Conservation (phyloP, 345 rosid species). For the Microthlaspi erraticum region DNA sequence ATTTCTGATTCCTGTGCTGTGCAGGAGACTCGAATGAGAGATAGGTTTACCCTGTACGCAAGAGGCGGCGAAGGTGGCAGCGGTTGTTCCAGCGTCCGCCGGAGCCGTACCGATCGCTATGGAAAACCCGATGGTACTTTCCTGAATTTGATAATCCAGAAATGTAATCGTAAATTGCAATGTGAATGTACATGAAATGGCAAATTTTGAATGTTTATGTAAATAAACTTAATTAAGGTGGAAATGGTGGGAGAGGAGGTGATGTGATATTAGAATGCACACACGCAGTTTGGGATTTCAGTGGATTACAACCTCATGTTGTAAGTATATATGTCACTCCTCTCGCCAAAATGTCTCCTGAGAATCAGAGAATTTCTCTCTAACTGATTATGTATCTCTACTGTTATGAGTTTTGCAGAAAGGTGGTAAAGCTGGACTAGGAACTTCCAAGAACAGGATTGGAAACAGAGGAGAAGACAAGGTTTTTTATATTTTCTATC, state of each 20-base stretch:
- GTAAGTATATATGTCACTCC: slow-evolving; percentile 50
- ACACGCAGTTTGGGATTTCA: slow-evolving; percentile 84
- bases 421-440: slow-evolving; percentile 80
- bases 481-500: slow-evolving; percentile 49
- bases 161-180: background rate
- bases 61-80: slow-evolving; percentile 50
- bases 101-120: slow-evolving; percentile 46
- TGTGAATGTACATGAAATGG: background rate
- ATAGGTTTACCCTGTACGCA: slow-evolving; percentile 47
- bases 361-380: background rate
- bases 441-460: slow-evolving; percentile 82
- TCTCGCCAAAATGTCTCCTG: background rate
- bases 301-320: slow-evolving; percentile 80
- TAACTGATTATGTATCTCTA: background rate
- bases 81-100: slow-evolving; percentile 47
- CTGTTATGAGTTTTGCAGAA: slow-evolving; percentile 49
- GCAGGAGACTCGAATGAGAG: slow-evolving; percentile 60
- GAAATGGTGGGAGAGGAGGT: slow-evolving; percentile 97
- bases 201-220: slow-evolving; percentile 20
- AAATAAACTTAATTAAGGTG: slow-evolving; percentile 59
- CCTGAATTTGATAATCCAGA: background rate
- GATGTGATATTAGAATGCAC: slow-evolving; percentile 92
- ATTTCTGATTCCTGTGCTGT: background rate
- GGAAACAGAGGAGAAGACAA: slow-evolving; percentile 91
- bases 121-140: slow-evolving; percentile 48